Evolutionary conservation across 2,329 filamentous ascomycete genomes (phyloP), one percentile per base, ranked within the genome.

Genomic region (Claviceps paspali): DNA sequence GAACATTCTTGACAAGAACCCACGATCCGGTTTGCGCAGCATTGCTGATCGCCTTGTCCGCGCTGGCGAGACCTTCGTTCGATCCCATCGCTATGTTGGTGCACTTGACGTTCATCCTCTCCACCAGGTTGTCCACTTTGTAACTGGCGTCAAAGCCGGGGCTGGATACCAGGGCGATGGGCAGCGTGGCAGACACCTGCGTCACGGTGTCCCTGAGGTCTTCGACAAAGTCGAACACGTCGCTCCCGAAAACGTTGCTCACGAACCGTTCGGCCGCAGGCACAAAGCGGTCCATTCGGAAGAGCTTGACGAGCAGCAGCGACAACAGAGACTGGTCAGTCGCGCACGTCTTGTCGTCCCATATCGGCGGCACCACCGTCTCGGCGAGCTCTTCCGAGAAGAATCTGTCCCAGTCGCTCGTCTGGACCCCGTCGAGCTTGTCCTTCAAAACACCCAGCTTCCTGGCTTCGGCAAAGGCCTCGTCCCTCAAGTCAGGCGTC

Each of bases 1-100:
- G 91, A 15, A 98, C 91, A 64, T 98, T 98, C 74, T 98, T 98
- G 70, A 98, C 79, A 43, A 98, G 71, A 8, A 98, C 92, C 91
- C 91, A 98, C 19, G 79, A 85, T 47, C 91, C 91, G 12, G 79
- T 82, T 40, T 92, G 84, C 5, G 91, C 88, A 8, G 91, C 91
- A 50, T 86, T 85, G 60, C 76, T 82, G 52, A 98, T 86, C 22
- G 92, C 91, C 61, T 94, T 94, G 67, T 98, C 91, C 14, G 91
- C 91, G 43, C 79, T 91, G 40, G 87, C 78, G 14, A 92, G 68
- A 54, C 86, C 84, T 66, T 98, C 91, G 52, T 92, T 92, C 32
- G 91, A 96, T 52, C 91, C 91, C 91, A 98, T 98, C 49, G 92
- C 92, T 53, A 98, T 95, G 58, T 95, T 95, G 41, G 86, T 87